Conservation (phyloP, 768 basidiomycete genomes). For the Galerina marginata region DNA sequence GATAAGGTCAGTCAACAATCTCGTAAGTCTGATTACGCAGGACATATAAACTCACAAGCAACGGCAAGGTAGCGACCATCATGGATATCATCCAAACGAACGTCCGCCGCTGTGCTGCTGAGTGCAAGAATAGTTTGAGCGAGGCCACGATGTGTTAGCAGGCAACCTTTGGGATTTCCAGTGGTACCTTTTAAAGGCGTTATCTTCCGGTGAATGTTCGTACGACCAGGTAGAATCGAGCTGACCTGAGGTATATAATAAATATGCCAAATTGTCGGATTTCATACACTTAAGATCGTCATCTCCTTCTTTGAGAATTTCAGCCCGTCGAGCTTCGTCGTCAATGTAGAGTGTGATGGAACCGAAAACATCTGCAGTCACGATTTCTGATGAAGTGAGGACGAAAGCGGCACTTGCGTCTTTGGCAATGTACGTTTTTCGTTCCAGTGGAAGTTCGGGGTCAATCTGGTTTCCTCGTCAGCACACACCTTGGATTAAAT, state of each 20-base stretch:
- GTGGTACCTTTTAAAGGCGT: constrained; percentile 44
- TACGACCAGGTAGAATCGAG: background rate
- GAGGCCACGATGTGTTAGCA: constrained; percentile 40
- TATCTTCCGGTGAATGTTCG: background rate
- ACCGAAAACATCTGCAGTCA: constrained; percentile 28
- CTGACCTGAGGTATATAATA: constrained; percentile 56
- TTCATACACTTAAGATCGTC: constrained; percentile 34
- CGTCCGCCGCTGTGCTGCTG: constrained; percentile 35
- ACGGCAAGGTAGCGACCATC: constrained; percentile 43
- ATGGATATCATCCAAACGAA: constrained; percentile 31
- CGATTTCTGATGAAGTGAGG: constrained; percentile 34
- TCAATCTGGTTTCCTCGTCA: constrained; percentile 43
- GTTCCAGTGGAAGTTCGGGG: constrained; percentile 51
- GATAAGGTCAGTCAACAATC: constrained; percentile 6
- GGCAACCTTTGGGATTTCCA: constrained; percentile 56
- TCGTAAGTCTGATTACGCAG: background rate
- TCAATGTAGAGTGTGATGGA: constrained; percentile 30
- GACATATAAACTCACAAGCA: constrained; percentile 42
- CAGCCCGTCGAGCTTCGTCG: constrained; percentile 25
- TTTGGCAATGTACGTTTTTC: constrained; percentile 49
- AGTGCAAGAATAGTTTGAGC: constrained; percentile 38
- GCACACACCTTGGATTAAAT: background rate
- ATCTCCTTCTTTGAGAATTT: constrained; percentile 32
- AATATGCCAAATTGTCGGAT: constrained; percentile 43
- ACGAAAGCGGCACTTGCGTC: constrained; percentile 49